These are phyloP conservation scores for Didymella sp. DNA, from an alignment of 2,329 filamentous ascomycete genomes.

Conservation along the genomic window DNA sequence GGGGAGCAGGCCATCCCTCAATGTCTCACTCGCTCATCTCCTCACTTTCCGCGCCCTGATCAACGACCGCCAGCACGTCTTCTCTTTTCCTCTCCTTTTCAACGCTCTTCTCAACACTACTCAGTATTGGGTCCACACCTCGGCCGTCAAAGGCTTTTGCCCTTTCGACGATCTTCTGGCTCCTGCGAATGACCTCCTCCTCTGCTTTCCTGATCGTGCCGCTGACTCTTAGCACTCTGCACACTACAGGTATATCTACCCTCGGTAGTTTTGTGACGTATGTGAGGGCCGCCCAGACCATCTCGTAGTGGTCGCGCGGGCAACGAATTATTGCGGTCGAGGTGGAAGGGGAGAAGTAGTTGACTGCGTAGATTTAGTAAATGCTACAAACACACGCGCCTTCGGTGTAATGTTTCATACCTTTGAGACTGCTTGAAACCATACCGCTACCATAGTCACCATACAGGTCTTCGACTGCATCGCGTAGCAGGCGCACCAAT, in stretches of 20 bases:
- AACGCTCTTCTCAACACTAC: conserved; percentile 13
- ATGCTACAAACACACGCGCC: background rate
- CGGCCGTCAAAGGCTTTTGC: conserved; percentile 59
- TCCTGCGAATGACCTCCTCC: conserved; percentile 83
- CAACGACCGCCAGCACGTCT: conserved; percentile 20
- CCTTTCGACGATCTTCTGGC: conserved; percentile 73
- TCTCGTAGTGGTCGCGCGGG: conserved; percentile 79
- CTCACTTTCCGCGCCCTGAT: conserved; percentile 26
- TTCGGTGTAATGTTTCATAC: conserved; percentile 54
- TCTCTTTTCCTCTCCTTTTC: conserved; percentile 13
- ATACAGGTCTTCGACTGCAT: conserved; percentile 47
- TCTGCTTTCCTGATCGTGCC: conserved; percentile 94
- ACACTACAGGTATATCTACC: conserved; percentile 72
- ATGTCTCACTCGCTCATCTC: conserved; percentile 31
- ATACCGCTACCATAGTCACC: conserved; percentile 88
- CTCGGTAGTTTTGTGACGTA: conserved; percentile 75
- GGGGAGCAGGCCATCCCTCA: background rate
- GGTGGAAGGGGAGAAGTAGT: conserved; percentile 91
- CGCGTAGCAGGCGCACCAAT: conserved; percentile 69
- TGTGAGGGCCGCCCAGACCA: conserved; percentile 89
- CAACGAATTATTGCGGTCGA: conserved; percentile 92
- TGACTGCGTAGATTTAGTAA: conserved; percentile 64
- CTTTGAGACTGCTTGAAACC: conserved; percentile 70
- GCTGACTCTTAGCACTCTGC: conserved; percentile 84
- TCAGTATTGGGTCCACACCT: conserved; percentile 9